Evolutionary conservation across 257 asterid species (phyloP), one percentile per base, ranked within the genome.

Genomic region (Penstemon eatonii): DNA sequence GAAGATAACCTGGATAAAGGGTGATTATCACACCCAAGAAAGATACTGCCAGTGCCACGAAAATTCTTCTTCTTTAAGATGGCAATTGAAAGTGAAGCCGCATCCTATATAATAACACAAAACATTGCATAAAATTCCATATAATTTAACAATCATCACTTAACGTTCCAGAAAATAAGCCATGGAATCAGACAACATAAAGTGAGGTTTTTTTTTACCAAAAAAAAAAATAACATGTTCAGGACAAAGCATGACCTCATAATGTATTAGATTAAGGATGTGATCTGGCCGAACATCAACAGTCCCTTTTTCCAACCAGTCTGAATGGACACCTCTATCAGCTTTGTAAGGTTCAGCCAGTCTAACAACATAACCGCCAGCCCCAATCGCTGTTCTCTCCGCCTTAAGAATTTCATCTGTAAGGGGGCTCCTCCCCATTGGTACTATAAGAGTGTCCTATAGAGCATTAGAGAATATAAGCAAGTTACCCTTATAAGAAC

Each of bases 281-380:
- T 94, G 99, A 82, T 91, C 99, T 5, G 97, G 93, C 37, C 91
- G 95, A 84, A 76, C 9, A 53, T 94, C 97, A 47, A 6, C 0
- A 40, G 74, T 83, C 75, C 96, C 95, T 83, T 94, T 94, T 70
- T 76, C 82, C 86, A 94, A 80, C 96, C 96, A 94, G 78, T 83
- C 85, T 4, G 73, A 60, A 76, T 91, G 99, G 37, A 96, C 92
- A 68, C 96, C 97, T 82, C 96, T 86, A 80, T 89, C 96, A 66
- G 73, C 92, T 78, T 85, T 94, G 80, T 91, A 94, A 59, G 91
- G 97, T 73, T 96, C 99, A 66, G 99, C 95, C 75, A 94, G 81
- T 89, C 99, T 87, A 74, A 91, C 82, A 45, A 89, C 95, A 52
- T 87, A 91, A 50, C 99, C 99, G 18, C 92, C 95, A 43, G 86